Conservation (phyloP, 306 rosid species). For the Vachellia collinsii region DNA sequence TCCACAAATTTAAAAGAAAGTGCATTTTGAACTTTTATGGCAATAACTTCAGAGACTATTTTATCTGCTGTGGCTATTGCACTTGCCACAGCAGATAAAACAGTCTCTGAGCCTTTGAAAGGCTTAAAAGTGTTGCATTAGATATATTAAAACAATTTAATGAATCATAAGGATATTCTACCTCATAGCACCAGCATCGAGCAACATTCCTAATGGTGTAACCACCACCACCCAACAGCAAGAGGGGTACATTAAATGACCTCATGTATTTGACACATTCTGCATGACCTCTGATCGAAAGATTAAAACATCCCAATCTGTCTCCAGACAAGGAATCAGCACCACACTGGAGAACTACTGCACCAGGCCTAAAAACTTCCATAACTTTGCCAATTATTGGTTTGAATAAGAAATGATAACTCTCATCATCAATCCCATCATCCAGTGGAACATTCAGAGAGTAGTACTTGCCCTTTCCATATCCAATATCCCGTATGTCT, state of each 20-base stretch:
- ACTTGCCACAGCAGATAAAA: constrained; percentile 2
- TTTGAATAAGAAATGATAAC: constrained; percentile 87
- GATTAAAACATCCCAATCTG: constrained; percentile 87
- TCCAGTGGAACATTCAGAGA: constrained; percentile 90
- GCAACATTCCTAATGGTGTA: constrained; percentile 92
- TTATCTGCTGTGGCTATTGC: neutral
- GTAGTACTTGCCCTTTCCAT: constrained; percentile 82
- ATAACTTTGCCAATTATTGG: constrained; percentile 83
- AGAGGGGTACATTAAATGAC: constrained; percentile 85
- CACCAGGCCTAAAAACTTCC: constrained; percentile 89
- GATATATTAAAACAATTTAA: constrained; percentile 20
- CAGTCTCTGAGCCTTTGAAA: constrained; percentile 7
- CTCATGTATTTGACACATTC: constrained; percentile 90
- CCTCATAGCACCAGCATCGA: constrained; percentile 96
- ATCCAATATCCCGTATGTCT: constrained; percentile 77
- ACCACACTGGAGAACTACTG: constrained; percentile 92
- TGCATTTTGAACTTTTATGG: neutral
- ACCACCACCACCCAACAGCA: constrained; percentile 89
- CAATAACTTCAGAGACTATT: neutral
- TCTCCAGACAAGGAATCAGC: constrained; percentile 92
- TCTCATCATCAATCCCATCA: constrained; percentile 92
- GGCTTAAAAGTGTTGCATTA: constrained; percentile 24
- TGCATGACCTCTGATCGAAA: constrained; percentile 88
- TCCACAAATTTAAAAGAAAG: neutral
- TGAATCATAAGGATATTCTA: constrained; percentile 33